A percentile compares a stretch with the other conserved stretches of the same genome.
Conservation (phyloP, 2,329 filamentous ascomycete species). For the Colletotrichum liriopes region DNA sequence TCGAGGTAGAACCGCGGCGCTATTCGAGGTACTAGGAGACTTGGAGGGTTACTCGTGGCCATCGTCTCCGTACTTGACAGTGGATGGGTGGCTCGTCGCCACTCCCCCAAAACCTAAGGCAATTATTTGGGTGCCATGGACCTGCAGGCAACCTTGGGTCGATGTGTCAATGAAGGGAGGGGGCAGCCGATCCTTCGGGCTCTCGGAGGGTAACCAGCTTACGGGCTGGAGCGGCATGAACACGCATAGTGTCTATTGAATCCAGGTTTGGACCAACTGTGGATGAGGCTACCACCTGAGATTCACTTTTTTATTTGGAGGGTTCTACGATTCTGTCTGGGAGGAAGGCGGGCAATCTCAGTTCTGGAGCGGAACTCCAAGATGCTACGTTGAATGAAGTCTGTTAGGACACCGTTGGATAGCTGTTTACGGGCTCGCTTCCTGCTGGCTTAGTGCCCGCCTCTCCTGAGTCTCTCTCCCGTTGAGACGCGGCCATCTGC, state of each 20-base stretch:
- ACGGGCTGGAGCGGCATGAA: not conserved
- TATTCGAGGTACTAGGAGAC: not conserved
- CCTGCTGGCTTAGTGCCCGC: not conserved
- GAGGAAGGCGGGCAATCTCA: not conserved
- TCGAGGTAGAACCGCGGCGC: not conserved
- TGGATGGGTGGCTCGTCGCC: not conserved
- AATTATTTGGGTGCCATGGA: not conserved
- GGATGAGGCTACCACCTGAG: not conserved
- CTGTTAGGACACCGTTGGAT: not conserved
- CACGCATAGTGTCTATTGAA: not conserved
- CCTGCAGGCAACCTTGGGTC: not conserved
- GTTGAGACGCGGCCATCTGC: not conserved
- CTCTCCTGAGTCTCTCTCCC: not conserved
- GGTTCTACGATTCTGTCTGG: too few relatives aligned
- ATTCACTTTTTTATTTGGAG: too few relatives aligned
- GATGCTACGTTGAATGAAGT: not conserved
- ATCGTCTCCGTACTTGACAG: not conserved
- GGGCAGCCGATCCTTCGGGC: too few relatives aligned
- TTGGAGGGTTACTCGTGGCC: not conserved
- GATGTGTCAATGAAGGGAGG: not conserved
- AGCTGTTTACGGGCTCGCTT: not conserved
- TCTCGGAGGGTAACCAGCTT: too few relatives aligned
- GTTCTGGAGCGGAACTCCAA: not conserved
- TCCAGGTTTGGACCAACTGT: not conserved
- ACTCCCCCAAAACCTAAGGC: not conserved